Evolutionary conservation across 768 basidiomycete genomes (phyloP), one percentile per base, ranked within the genome.

Genomic region (Podaxis sp.): DNA sequence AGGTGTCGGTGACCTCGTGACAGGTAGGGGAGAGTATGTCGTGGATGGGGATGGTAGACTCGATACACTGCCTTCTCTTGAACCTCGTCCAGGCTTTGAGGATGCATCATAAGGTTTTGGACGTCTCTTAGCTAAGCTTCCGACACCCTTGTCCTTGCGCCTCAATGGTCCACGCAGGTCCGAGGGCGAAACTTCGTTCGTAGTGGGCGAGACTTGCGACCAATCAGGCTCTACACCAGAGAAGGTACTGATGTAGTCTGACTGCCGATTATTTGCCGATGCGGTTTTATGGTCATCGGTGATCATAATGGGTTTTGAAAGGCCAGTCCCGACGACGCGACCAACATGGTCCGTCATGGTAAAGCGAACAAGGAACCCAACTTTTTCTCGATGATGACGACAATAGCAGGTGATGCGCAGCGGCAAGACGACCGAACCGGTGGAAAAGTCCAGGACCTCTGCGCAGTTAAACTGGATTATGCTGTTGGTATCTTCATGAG

Each of bases 241-340:
- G 38, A 77, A 71, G n/a, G 66, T 72, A 60, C 71, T 67, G 12
- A 68, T 58, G 37, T 77, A 72, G 55, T 77, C 81, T 33, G 68
- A 64, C 60, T 69, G 73, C 64, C 65, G 71, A 54, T 71, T 71
- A 53, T 71, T 75, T 17, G 74, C 70, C 41, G 75, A 69, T 15
- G 77, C 84, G 30, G 93, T 95, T 77, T 99, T 99, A 78, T 99
- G 97, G 75, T 99, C 97, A 78, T 99, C 97, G 1, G 96, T 99
- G 67, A 99, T 99, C 89, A 99, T 96, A 67, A 99, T 95, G 3
- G 96, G 94, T 33, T 88, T 86, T 1, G 95, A 92, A 58, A 80
- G 83, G 4, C 94, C 95, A 7, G 84, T 82, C 13, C 93, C 96
- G 58, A 99, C 86, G 53, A 93, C 75, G 22, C 90, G 84, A 2